Conservation (phyloP, 176 grass and related monocot genomes). For the Zoysia pacifica region DNA sequence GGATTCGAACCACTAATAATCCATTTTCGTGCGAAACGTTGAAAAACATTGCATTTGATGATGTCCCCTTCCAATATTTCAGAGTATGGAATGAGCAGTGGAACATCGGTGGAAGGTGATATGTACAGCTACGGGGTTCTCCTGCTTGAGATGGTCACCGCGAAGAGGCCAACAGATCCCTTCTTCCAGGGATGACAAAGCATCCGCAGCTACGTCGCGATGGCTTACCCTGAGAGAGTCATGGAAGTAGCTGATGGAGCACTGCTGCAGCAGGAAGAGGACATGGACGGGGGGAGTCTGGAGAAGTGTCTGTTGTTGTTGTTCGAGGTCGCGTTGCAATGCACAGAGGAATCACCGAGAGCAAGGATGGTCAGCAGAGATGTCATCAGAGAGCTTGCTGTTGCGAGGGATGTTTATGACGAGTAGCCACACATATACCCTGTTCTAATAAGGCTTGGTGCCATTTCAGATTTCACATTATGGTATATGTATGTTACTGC, state of each 20-base stretch:
- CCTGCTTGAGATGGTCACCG: slow-evolving; percentile 57
- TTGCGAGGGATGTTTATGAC: not conserved
- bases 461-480: too few relatives aligned
- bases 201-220: not conserved
- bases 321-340: slow-evolving; percentile 6
- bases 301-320: slow-evolving; percentile 7
- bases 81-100: slow-evolving; percentile 26
- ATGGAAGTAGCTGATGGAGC: not conserved
- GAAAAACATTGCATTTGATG: too few relatives aligned
- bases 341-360: slow-evolving; percentile 14
- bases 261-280: not conserved
- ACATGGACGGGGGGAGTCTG: not conserved
- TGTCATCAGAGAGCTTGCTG: not conserved
- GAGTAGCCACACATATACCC: not conserved
- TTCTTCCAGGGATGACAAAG: slow-evolving; percentile 35
- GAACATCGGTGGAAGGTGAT: slow-evolving; percentile 22
- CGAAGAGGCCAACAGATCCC: slow-evolving; percentile 42
- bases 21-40: too few relatives aligned
- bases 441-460: too few relatives aligned
- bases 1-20: too few relatives aligned
- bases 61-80: not conserved
- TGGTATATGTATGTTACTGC: too few relatives aligned
- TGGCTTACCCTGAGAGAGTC: slow-evolving; percentile 21
- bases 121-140: slow-evolving; percentile 63
- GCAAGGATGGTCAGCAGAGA: slow-evolving; percentile 13